Evolutionary conservation across 345 rosid species (phyloP).

Genomic region (Barbarea vulgaris): DNA sequence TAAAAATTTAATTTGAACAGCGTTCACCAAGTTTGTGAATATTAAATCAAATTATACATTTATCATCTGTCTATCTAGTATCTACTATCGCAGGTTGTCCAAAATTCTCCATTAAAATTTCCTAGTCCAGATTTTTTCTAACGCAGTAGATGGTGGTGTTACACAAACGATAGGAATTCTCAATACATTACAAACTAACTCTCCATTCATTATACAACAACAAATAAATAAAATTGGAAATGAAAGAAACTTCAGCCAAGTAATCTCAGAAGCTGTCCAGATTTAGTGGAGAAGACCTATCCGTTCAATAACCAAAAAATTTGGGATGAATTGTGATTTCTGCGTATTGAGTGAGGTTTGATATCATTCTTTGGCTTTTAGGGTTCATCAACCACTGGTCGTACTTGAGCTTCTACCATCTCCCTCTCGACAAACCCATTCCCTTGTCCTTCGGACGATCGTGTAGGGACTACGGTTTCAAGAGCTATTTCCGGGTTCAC

Average conservation of each 20-base stretch:
- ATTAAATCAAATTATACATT: background rate
- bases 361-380: constrained; percentile 14
- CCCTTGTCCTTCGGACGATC: constrained; percentile 17
- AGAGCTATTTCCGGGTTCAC: constrained; percentile 18
- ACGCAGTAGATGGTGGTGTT: background rate
- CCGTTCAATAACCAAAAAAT: constrained; percentile 20
- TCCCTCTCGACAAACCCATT: constrained; percentile 27
- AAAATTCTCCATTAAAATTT: background rate
- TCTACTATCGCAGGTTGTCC: background rate
- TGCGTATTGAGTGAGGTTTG: background rate
- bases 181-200: constrained; percentile 27
- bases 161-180: constrained; percentile 5
- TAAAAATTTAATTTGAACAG: background rate
- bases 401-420: constrained; percentile 18
- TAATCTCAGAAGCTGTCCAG: background rate
- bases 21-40: background rate
- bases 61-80: background rate
- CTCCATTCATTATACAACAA: constrained; percentile 29
- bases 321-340: constrained; percentile 18
- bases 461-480: constrained; percentile 14
- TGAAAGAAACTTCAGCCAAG: background rate
- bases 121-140: background rate
- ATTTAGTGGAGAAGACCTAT: constrained; percentile 1
- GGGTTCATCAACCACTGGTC: constrained; percentile 23
- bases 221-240: background rate